Evolutionary conservation across 345 rosid genomes (phyloP).

Genomic region (Hibiscus trionum): DNA sequence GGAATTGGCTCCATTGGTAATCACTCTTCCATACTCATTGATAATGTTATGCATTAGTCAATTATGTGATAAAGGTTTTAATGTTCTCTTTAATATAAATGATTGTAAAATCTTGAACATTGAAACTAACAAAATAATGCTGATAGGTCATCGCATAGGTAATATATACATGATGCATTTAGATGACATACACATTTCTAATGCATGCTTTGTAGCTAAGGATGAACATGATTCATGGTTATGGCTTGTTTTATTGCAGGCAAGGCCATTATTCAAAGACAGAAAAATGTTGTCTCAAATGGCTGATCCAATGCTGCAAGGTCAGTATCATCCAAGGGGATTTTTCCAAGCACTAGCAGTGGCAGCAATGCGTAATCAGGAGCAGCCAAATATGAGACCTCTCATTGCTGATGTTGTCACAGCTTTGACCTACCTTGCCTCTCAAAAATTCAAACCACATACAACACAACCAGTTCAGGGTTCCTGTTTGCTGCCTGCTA

Average conservation of each 20-base stretch:
- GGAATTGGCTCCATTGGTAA: too few species aligned
- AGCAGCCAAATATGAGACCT: constrained; percentile 79
- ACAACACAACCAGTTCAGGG: constrained; percentile 19
- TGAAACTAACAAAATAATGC: too few species aligned
- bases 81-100: too few species aligned
- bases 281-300: constrained; percentile 68
- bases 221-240: too few species aligned
- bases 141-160: too few species aligned
- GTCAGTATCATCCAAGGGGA: constrained; percentile 74
- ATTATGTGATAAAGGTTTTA: too few species aligned
- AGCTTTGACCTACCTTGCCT: constrained; percentile 73
- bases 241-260: constrained; percentile 36
- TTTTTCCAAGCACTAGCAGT: constrained; percentile 91
- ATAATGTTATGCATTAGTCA: too few species aligned
- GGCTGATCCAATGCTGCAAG: constrained; percentile 79
- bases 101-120: too few species aligned
- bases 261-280: constrained; percentile 74
- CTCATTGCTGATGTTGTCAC: constrained; percentile 86
- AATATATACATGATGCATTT: too few species aligned
- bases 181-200: too few species aligned
- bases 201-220: too few species aligned
- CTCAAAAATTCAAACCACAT: constrained; percentile 45
- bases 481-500: constrained; percentile 35
- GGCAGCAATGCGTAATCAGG: constrained; percentile 91
- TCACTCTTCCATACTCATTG: too few species aligned